A percentile compares a stretch with the other conserved stretches of the same genome.
Conservation (phyloP, 345 rosid species). For the Sonneratia caseolaris region DNA sequence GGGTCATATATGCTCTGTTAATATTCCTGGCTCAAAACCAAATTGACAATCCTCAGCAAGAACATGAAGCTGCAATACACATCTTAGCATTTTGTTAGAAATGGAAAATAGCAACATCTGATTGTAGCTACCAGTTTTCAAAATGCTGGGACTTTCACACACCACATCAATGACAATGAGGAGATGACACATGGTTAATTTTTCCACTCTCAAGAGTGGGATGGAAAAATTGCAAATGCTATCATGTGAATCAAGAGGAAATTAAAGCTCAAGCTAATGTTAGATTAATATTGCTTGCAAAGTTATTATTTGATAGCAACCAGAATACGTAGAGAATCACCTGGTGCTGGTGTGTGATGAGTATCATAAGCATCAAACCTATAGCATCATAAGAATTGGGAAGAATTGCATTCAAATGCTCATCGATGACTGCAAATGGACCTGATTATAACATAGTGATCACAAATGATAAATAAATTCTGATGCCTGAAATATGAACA, state of each 20-base stretch:
- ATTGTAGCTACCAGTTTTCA: too few species aligned
- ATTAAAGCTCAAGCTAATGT: not conserved
- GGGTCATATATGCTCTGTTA: too few species aligned
- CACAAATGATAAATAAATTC: not conserved
- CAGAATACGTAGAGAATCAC: slow-evolving; percentile 20
- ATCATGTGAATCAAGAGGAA: not conserved
- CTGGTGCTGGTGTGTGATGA: slow-evolving; percentile 93
- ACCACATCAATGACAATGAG: not conserved
- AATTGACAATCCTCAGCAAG: too few species aligned
- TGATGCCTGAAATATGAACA: not conserved
- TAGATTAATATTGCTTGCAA: not conserved
- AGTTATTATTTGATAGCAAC: slow-evolving; percentile 1
- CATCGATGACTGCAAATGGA: slow-evolving; percentile 93
- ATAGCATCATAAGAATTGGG: slow-evolving; percentile 94
- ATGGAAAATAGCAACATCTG: not conserved
- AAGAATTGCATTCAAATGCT: slow-evolving; percentile 75
- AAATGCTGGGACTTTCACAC: too few species aligned
- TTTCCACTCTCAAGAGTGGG: not conserved
- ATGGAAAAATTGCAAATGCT: not conserved
- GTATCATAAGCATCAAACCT: slow-evolving; percentile 96
- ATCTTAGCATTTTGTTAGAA: not conserved
- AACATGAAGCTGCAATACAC: not conserved
- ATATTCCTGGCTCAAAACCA: too few species aligned
- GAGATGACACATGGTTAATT: not conserved
- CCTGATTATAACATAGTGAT: slow-evolving; percentile 35